These are phyloP conservation scores for Pythium utonaiense DNA, from an alignment of 352 stramenopile species.

Conservation along the genomic window DNA sequence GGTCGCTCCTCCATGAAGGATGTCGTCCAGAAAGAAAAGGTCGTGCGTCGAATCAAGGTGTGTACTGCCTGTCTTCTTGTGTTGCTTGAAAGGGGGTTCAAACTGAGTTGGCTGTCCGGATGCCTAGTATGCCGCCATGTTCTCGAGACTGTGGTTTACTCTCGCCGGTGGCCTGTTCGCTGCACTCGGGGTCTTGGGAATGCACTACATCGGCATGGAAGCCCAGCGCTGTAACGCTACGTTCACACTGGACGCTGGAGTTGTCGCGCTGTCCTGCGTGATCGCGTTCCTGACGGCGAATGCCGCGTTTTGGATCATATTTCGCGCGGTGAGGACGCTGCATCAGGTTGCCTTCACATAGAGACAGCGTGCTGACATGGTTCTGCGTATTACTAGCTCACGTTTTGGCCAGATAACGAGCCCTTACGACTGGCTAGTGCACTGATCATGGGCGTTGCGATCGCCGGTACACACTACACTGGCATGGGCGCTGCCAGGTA, in stretches of 20 bases:
- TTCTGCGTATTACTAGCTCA: slow-evolving; percentile 36
- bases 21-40: slow-evolving; percentile 18
- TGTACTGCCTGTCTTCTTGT: not conserved
- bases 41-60: slow-evolving; percentile 19
- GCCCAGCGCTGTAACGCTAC: slow-evolving; percentile 48
- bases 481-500: slow-evolving; percentile 57
- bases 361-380: too few relatives aligned
- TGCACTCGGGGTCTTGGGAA: slow-evolving; percentile 55
- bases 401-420: slow-evolving; percentile 57
- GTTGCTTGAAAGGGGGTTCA: too few relatives aligned
- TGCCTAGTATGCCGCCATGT: not conserved
- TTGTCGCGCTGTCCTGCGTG: slow-evolving; percentile 45
- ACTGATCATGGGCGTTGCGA: slow-evolving; percentile 62
- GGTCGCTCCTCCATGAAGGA: slow-evolving; percentile 33
- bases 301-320: slow-evolving; percentile 69
- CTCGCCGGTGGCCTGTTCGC: slow-evolving; percentile 44
- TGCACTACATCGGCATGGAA: slow-evolving; percentile 73
- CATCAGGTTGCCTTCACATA: too few relatives aligned
- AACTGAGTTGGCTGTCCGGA: too few relatives aligned
- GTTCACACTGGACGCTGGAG: slow-evolving; percentile 32
- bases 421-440: slow-evolving; percentile 46
- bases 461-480: slow-evolving; percentile 66
- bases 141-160: slow-evolving; percentile 43
- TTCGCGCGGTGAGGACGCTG: slow-evolving; percentile 49
- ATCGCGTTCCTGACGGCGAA: slow-evolving; percentile 60